phyloP scores from a whole-genome alignment of 2,329 filamentous ascomycete genomes.

The Neofusicoccum sp. region DNA sequence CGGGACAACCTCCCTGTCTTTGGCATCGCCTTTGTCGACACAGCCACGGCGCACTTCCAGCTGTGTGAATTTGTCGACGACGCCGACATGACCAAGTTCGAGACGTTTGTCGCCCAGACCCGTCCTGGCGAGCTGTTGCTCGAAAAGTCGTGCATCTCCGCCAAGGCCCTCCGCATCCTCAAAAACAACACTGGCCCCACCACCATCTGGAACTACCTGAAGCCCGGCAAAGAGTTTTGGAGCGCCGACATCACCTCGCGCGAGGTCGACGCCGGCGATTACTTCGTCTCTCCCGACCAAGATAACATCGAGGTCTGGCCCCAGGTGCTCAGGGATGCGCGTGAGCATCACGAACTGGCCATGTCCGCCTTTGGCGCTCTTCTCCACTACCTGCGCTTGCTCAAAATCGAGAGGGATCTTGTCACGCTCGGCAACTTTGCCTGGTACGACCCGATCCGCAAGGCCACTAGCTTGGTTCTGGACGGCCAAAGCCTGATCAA shows the following conservation, averaged over 20 bases:
- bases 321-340: conserved; percentile 65
- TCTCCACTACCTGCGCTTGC: conserved; percentile 74
- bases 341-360: conserved; percentile 68
- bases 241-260: conserved; percentile 76
- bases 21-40: conserved; percentile 90
- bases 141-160: conserved; percentile 78
- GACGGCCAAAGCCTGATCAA: conserved; percentile 97
- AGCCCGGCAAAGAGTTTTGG: conserved; percentile 87
- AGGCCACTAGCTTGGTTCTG: conserved; percentile 81
- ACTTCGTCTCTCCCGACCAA: conserved; percentile 65
- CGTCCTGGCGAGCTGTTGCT: conserved; percentile 83
- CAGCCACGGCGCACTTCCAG: conserved; percentile 92
- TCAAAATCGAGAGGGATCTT: conserved; percentile 86
- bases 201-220: conserved; percentile 93
- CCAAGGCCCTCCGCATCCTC: conserved; percentile 85
- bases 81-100: conserved; percentile 90
- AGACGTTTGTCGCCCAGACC: conserved; percentile 92
- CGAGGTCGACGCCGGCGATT: conserved; percentile 75
- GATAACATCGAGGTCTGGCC: conserved; percentile 73
- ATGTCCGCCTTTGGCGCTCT: conserved; percentile 92
- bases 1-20: conserved; percentile 76
- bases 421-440: conserved; percentile 88
- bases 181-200: conserved; percentile 94
- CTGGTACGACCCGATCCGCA: conserved; percentile 89
- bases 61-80: conserved; percentile 92